These are phyloP conservation scores for Backusella tuberculispora DNA, from an alignment of 192 early-diverging fungal species.

Conservation along the genomic window DNA sequence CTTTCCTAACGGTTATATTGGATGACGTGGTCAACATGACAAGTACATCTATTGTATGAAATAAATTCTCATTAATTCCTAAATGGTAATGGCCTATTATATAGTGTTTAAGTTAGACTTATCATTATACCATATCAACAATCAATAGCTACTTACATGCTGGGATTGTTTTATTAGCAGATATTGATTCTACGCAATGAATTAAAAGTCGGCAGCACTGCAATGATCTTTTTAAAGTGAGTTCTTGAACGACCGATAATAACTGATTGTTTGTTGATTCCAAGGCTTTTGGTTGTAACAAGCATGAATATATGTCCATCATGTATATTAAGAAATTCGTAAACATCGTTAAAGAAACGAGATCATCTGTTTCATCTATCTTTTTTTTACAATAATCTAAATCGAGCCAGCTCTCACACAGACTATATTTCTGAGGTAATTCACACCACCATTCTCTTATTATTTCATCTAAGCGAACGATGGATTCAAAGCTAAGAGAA, in stretches of 20 bases:
- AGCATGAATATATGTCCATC: slow-evolving; percentile 8
- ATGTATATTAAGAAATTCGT: neutral
- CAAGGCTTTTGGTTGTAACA: neutral
- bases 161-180: neutral
- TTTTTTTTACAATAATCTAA: neutral
- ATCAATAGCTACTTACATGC: neutral
- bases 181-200: neutral
- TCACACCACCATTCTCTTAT: neutral
- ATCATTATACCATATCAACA: neutral
- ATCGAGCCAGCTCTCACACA: neutral
- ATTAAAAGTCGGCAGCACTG: neutral
- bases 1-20: neutral
- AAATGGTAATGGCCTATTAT: neutral
- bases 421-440: neutral
- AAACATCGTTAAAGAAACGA: neutral
- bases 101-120: neutral
- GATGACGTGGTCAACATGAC: neutral
- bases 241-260: neutral
- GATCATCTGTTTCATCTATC: neutral
- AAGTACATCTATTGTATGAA: slow-evolving; percentile 4
- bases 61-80: neutral
- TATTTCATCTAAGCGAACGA: neutral
- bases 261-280: neutral
- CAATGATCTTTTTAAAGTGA: neutral
- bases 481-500: neutral